Evolutionary conservation across 1,139 yeast species (phyloP).

Genomic region (Wickerhamiella pararugosa): DNA sequence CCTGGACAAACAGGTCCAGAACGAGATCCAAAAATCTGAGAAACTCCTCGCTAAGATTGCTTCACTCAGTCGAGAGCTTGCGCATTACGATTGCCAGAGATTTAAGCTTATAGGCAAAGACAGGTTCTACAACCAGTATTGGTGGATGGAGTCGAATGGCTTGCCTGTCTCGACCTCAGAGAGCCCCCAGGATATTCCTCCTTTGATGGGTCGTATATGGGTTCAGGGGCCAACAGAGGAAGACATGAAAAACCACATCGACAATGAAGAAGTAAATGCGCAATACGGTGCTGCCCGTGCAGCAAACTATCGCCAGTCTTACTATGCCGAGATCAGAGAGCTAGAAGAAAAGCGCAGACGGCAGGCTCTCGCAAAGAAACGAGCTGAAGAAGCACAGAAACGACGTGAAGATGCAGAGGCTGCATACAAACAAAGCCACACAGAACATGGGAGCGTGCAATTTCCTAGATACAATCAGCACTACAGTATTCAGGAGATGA

Average conservation of each 20-base stretch:
- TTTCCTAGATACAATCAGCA: too few species aligned
- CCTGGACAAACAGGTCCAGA: slow-evolving; percentile 8
- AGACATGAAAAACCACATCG: slow-evolving; percentile 36
- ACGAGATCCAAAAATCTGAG: slow-evolving; percentile 11
- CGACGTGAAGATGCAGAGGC: not conserved
- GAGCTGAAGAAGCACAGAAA: not conserved
- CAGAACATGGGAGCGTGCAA: too few species aligned
- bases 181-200: not conserved
- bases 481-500: too few species aligned
- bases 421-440: too few species aligned
- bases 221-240: slow-evolving; percentile 77
- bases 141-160: slow-evolving; percentile 92
- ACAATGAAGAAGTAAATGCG: slow-evolving; percentile 16
- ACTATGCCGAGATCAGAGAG: not conserved
- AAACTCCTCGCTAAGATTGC: slow-evolving; percentile 17
- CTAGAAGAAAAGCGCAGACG: not conserved
- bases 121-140: slow-evolving; percentile 68
- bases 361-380: not conserved
- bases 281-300: not conserved
- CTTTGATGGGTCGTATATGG: slow-evolving; percentile 80
- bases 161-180: slow-evolving; percentile 35
- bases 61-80: slow-evolving; percentile 26
- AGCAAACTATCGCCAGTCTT: too few species aligned
- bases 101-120: slow-evolving; percentile 70
- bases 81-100: slow-evolving; percentile 52